Conservation (phyloP, 164 flowering plant species). For the Sextonia rubra region DNA sequence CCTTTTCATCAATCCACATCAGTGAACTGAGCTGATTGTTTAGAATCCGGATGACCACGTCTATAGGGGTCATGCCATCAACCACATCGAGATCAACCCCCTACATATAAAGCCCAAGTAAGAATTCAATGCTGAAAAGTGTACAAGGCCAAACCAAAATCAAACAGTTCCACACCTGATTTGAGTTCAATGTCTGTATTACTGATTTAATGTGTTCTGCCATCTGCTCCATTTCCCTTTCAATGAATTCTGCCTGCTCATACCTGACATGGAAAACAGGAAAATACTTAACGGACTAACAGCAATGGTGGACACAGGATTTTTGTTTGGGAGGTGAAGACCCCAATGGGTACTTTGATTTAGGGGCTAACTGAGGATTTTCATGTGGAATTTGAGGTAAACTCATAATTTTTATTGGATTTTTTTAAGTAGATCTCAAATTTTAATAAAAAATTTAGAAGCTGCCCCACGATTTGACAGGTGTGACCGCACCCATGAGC, state of each 20-base stretch:
- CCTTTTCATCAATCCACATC: constrained; percentile 99
- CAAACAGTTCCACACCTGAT: constrained; percentile 42
- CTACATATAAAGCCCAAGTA: constrained; percentile 24
- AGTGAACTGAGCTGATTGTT: constrained; percentile 93
- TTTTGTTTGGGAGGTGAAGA: no score
- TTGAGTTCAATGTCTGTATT: constrained; percentile 76
- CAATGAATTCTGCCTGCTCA: constrained; percentile 85
- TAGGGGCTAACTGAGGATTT: no score
- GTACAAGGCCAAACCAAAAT: background rate
- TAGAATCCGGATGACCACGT: constrained; percentile 73
- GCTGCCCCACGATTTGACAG: no score
- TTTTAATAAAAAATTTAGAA: no score
- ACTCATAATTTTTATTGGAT: no score
- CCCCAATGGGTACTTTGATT: no score
- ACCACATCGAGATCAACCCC: constrained; percentile 77
- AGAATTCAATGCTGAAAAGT: background rate
- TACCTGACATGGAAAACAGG: constrained; percentile 52
- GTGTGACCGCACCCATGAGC: no score
- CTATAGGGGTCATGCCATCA: constrained; percentile 79
- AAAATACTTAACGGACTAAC: background rate
- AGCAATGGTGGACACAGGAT: background rate
- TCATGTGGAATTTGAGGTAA: no score
- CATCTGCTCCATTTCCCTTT: constrained; percentile 92
- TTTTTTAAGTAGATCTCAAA: no score
- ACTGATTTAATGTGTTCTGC: constrained; percentile 84